Conservation (phyloP, 2,329 filamentous ascomycete genomes). For the Pseudogymnoascus sp. region DNA sequence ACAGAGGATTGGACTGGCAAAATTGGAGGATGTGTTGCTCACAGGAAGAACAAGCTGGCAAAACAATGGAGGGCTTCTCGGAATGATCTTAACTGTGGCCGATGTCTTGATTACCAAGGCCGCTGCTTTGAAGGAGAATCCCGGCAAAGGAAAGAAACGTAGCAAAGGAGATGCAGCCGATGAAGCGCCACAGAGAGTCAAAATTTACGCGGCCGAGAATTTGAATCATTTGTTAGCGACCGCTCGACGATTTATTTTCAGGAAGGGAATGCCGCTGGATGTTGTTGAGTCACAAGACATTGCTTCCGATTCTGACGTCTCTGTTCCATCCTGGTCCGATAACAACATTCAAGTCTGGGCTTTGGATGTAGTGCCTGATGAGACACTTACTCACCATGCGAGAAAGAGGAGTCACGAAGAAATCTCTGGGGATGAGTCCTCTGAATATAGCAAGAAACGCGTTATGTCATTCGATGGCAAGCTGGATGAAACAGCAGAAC, state of each 20-base stretch:
- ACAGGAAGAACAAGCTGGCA: constrained; percentile 70
- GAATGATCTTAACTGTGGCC: constrained; percentile 75
- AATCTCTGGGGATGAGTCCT: constrained; percentile 25
- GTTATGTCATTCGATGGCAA: constrained; percentile 8
- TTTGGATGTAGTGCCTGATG: constrained; percentile 44
- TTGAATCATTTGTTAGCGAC: constrained; percentile 74
- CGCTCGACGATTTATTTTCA: constrained; percentile 74
- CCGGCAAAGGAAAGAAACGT: constrained; percentile 29
- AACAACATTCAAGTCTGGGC: constrained; percentile 77
- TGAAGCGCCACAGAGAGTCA: constrained; percentile 35
- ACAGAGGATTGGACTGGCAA: constrained; percentile 54
- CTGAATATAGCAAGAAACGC: constrained; percentile 8
- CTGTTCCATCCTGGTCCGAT: constrained; percentile 62
- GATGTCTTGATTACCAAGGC: constrained; percentile 48
- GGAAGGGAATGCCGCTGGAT: constrained; percentile 68
- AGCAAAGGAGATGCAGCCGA: constrained; percentile 16
- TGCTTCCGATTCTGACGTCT: neutral
- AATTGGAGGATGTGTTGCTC: constrained; percentile 71
- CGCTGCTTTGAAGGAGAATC: constrained; percentile 33
- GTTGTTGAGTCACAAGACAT: constrained; percentile 55
- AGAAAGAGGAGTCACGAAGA: constrained; percentile 43
- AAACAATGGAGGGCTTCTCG: constrained; percentile 72
- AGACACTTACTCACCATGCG: constrained; percentile 22
- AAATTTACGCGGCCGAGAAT: constrained; percentile 75
- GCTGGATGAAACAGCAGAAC: constrained; percentile 27